Evolutionary conservation across 495 filamentous ascomycete species (phyloP), one percentile per base, ranked within the genome.

Genomic region (Corynascus novoguineensis): DNA sequence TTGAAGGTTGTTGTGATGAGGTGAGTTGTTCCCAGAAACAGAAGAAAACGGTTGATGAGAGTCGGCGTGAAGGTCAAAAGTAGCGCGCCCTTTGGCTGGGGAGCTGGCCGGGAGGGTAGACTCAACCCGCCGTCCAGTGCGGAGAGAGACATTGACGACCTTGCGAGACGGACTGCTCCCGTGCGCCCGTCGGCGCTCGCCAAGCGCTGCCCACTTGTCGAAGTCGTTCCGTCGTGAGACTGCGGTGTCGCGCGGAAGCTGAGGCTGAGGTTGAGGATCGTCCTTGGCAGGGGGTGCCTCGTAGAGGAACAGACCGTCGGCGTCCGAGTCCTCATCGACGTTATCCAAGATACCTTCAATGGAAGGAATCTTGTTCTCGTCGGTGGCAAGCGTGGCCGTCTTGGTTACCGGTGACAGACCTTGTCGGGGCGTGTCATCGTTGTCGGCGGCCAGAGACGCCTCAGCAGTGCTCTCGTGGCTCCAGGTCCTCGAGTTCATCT

Each of bases 121-220:
- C 32, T 64, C 67, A 44, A 69, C 37, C 17, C 68, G 70, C 46
- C 68, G 72, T 29, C 68, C 69, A 37, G 66, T 59, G 58, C 71
- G 74, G 49, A 70, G 78, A 51, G 60, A 68, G 46, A 69, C 68
- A 53, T 78, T 77, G 62, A 72, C 68, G 52, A 63, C 65, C 52
- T 78, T 77, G 37, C 72, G 38, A 15, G 68, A 55, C 29, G 73
- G 66, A 38, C 74, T 75, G 47, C 73, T 73, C 28, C 83, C 83
- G 66, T 76, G 81, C 37, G 83, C 86, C 61, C 89, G 84, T 37
- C 90, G 77, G 63, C 86, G 85, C 57, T 92, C 88, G 50, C 91
- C 91, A 10, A 97, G 75, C 8, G 82, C 86, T 3, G 87, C 79
- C 91, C 91, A 97, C 68, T 92, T 95, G 75, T 97, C 91, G 44